Base-by-base conservation (phyloP, 192 early-diverging fungal genomes). In the Oehlia diaphana region DNA sequence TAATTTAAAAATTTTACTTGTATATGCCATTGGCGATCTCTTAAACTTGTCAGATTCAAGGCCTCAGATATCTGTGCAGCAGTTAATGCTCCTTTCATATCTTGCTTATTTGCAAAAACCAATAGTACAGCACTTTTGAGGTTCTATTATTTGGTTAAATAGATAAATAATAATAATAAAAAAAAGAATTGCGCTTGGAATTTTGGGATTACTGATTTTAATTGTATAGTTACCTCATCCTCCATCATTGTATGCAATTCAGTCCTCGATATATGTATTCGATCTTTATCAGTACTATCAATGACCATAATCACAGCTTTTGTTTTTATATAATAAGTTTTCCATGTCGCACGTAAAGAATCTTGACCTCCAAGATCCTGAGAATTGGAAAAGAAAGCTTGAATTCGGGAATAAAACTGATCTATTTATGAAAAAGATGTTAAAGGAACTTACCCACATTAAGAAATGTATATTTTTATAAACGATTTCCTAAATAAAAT, bases 231-330 rank as follows among this genome's bases (percentile, higher is more conserved):
- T 86, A 89, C 87, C 79, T 92, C 92, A 68, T 86, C 87, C 70
- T 92, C 90, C 88, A 92, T 88, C 89, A 92, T 92, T 58, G 87
- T 85, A 58, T 89, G 89, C 62, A 92, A 83, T 78, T 92, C 92
- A 44, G 83, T 82, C 79, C 86, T 87, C 49, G 90, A 87, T 58
- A 92, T 87, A 66, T 90, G 88, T 37, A 92, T 74, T 64, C 92
- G 86, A 61, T 90, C 90, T 47, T 77, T 81, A 74, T 92, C 92
- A n/a, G 87, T 91, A 68, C 90, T 91, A 74, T 92, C 92, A 76
- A 92, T 89, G 50, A 92, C 92, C 90, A 92, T 88, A 74, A 92
- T 92, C 5, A 92, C 90, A 3, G 92, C 91, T 80, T 89, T 91
- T 58, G 91, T 88, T 63, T 91, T 88, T 39, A 88, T 81, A 81